Evolutionary conservation across 345 rosid genomes (phyloP).

Genomic region (Hibiscus syriacus): DNA sequence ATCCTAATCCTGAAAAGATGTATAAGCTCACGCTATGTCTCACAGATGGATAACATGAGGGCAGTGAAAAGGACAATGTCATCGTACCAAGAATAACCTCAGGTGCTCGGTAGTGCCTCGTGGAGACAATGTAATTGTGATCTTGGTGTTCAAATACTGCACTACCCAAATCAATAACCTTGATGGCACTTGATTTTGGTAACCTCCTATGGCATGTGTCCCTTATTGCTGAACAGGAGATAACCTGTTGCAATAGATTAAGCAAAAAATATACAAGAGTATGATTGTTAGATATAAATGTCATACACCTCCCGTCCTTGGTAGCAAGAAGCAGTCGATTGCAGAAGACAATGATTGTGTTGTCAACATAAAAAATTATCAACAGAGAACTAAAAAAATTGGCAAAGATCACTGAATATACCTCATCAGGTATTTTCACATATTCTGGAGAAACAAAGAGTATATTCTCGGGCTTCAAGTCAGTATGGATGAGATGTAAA

Average conservation of each 20-base stretch:
- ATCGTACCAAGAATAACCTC: slow-evolving; percentile 60
- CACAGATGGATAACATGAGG: background rate
- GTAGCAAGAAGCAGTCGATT: background rate
- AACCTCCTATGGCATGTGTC: slow-evolving; percentile 40
- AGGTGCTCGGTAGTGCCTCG: slow-evolving; percentile 72
- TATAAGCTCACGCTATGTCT: slow-evolving; percentile 12
- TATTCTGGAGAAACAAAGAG: slow-evolving; percentile 56
- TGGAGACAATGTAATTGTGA: slow-evolving; percentile 61
- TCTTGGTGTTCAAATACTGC: slow-evolving; percentile 50
- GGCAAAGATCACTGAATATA: slow-evolving; percentile 2
- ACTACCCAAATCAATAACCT: slow-evolving; percentile 76
- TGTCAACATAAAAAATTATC: background rate
- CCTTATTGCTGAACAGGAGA: slow-evolving; percentile 25
- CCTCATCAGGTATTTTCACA: slow-evolving; percentile 59
- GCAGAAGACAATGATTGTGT: slow-evolving; percentile 1
- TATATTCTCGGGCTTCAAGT: slow-evolving; percentile 65
- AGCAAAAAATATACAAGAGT: background rate
- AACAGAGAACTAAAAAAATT: background rate
- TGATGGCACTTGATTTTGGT: slow-evolving; percentile 68
- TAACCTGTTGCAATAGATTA: slow-evolving; percentile 23
- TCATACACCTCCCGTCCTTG: background rate
- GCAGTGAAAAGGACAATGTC: background rate
- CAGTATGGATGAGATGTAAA: slow-evolving; percentile 56
- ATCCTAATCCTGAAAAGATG: slow-evolving; percentile 49
- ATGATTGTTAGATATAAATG: background rate